Percentiles rank a stretch among this genome's conserved stretches.
Evolutionary conservation across 768 basidiomycete species (phyloP).

Genomic region (Mycena belliarum): DNA sequence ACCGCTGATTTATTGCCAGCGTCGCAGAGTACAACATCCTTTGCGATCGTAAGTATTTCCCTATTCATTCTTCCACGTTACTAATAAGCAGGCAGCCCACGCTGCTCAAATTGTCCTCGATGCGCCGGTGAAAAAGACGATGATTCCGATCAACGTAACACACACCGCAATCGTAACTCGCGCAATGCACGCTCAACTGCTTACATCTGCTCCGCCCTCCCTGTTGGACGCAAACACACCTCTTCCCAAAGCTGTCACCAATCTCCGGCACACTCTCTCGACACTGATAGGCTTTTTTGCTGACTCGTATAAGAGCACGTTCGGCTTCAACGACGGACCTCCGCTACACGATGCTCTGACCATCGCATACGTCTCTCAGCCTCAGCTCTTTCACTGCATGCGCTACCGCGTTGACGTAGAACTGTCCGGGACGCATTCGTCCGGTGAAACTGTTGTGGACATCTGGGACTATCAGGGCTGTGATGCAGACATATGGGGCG

Average conservation of each 20-base stretch:
- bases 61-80: background rate
- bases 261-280: constrained; percentile 71
- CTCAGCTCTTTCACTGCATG: constrained; percentile 59
- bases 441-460: constrained; percentile 82
- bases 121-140: constrained; percentile 62
- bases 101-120: constrained; percentile 82
- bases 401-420: constrained; percentile 88
- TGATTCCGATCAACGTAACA: constrained; percentile 89
- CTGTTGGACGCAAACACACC: constrained; percentile 14
- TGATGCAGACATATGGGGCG: constrained; percentile 71
- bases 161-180: constrained; percentile 79
- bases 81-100: constrained; percentile 51
- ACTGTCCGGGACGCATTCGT: constrained; percentile 60
- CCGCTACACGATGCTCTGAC: constrained; percentile 88
- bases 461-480: constrained; percentile 62
- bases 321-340: constrained; percentile 83
- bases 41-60: constrained; percentile 68
- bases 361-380: constrained; percentile 71
- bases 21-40: constrained; percentile 73
- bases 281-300: constrained; percentile 78
- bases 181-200: constrained; percentile 51
- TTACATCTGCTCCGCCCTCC: constrained; percentile 34
- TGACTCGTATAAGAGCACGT: constrained; percentile 67
- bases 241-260: constrained; percentile 38
- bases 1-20: background rate